A percentile compares a stretch with the other conserved stretches of the same genome.
These are phyloP conservation scores for Rhododendron molle DNA, from an alignment of 148 eudicot species.

Conservation along the genomic window DNA sequence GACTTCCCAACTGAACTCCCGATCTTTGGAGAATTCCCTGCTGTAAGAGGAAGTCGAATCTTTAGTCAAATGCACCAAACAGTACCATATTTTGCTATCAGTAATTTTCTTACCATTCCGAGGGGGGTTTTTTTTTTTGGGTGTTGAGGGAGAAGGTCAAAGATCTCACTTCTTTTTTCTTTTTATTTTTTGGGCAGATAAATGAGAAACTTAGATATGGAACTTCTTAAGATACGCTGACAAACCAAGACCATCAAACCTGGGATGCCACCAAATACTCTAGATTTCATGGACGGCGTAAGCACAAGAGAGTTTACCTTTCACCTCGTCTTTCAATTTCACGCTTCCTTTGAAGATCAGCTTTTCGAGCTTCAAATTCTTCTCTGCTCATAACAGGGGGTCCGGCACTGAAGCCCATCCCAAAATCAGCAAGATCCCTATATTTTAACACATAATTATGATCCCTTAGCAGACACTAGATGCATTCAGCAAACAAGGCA, in stretches of 20 bases:
- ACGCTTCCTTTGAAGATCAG: slow-evolving; percentile 63
- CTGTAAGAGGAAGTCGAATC: slow-evolving; percentile 13
- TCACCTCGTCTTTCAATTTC: slow-evolving; percentile 72
- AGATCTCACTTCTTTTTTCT: not conserved
- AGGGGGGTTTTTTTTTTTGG: not conserved
- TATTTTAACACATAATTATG: not conserved
- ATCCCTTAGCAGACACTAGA: not conserved
- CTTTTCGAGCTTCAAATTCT: slow-evolving; percentile 74
- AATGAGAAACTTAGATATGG: not conserved
- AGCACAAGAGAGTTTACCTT: slow-evolving; percentile 30
- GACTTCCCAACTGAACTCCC: slow-evolving; percentile 60
- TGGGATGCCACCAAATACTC: not conserved
- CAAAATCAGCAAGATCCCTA: slow-evolving; percentile 75
- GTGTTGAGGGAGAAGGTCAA: not conserved
- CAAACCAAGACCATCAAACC: not conserved
- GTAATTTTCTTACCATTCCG: not conserved
- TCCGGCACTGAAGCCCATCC: slow-evolving; percentile 62
- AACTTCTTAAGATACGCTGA: not conserved
- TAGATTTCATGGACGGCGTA: not conserved
- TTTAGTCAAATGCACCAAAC: not conserved
- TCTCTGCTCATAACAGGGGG: slow-evolving; percentile 60
- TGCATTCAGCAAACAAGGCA: not conserved
- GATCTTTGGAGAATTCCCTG: slow-evolving; percentile 55
- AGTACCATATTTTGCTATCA: not conserved
- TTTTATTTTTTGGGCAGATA: not conserved